Conservation (phyloP, 1,284 basidiomycete genomes). For the Cystobasidium sp. region DNA sequence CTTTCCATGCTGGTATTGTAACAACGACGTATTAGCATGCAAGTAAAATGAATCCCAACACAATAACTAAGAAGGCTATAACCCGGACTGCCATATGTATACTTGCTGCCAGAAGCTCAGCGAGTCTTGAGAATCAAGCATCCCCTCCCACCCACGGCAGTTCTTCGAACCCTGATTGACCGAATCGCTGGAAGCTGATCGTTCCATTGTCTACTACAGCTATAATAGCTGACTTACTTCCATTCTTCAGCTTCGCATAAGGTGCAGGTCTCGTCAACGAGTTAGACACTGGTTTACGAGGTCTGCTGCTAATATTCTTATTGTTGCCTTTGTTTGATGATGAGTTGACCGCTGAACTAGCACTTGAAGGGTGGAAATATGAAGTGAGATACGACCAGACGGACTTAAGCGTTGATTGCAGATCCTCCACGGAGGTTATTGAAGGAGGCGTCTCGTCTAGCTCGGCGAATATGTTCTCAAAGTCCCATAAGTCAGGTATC, state of each 20-base stretch:
- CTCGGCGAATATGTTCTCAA: slow-evolving; percentile 67
- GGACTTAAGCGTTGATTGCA: not conserved
- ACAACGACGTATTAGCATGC: not conserved
- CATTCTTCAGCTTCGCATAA: slow-evolving; percentile 69
- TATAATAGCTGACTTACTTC: slow-evolving; percentile 80
- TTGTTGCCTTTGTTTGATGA: not conserved
- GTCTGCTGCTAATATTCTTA: not conserved
- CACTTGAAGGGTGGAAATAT: not conserved
- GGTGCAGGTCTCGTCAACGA: slow-evolving; percentile 50
- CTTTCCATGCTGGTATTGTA: not conserved
- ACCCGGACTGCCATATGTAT: too few species aligned
- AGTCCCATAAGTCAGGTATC: slow-evolving; percentile 72
- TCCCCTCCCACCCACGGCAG: slow-evolving; percentile 62
- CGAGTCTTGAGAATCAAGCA: not conserved
- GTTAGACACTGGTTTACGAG: not conserved
- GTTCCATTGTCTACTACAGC: slow-evolving; percentile 89
- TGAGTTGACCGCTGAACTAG: not conserved
- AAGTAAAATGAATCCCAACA: too few species aligned
- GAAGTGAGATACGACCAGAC: slow-evolving; percentile 8
- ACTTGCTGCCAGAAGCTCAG: too few species aligned
- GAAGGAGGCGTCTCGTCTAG: slow-evolving; percentile 8
- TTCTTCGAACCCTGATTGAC: slow-evolving; percentile 80
- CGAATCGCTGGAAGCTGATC: slow-evolving; percentile 85
- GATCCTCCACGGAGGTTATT: not conserved
- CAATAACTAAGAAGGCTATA: too few species aligned